phyloP scores from a whole-genome alignment of 257 asterid species.

The Scutellaria barbata region DNA sequence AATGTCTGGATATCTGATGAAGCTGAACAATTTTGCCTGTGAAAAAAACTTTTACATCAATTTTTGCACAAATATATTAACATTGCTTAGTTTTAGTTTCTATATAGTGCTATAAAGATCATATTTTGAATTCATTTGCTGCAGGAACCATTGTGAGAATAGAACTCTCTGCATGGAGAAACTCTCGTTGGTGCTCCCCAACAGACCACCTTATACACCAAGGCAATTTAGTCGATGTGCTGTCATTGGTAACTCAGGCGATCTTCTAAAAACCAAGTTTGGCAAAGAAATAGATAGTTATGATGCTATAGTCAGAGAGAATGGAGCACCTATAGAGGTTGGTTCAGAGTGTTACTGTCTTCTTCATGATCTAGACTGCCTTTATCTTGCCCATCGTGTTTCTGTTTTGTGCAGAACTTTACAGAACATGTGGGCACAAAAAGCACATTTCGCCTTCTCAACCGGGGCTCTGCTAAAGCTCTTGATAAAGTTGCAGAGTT shows the following conservation, averaged over 20 bases:
- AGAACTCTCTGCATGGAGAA: slow-evolving; percentile 89
- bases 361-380: slow-evolving; percentile 27
- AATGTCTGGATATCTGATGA: slow-evolving; percentile 4
- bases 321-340: slow-evolving; percentile 98
- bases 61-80: not conserved
- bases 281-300: slow-evolving; percentile 87
- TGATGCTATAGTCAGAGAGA: slow-evolving; percentile 88
- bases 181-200: slow-evolving; percentile 89
- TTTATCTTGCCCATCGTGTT: slow-evolving; percentile 28
- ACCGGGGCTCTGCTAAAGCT: slow-evolving; percentile 99
- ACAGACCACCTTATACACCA: slow-evolving; percentile 79
- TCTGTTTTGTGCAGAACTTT: slow-evolving; percentile 62
- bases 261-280: slow-evolving; percentile 84
- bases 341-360: slow-evolving; percentile 29
- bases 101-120: not conserved
- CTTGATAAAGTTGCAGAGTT: slow-evolving; percentile 98
- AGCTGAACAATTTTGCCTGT: not conserved
- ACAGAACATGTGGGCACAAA: slow-evolving; percentile 86
- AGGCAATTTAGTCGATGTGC: slow-evolving; percentile 87
- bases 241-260: slow-evolving; percentile 98
- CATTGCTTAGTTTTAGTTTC: not conserved
- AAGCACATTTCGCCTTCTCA: slow-evolving; percentile 96
- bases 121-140: slow-evolving; percentile 29
- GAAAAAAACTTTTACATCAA: not conserved
- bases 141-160: slow-evolving; percentile 80